Conservation (phyloP, 2,329 filamentous ascomycete genomes). For the Epichloe aotearoae region DNA sequence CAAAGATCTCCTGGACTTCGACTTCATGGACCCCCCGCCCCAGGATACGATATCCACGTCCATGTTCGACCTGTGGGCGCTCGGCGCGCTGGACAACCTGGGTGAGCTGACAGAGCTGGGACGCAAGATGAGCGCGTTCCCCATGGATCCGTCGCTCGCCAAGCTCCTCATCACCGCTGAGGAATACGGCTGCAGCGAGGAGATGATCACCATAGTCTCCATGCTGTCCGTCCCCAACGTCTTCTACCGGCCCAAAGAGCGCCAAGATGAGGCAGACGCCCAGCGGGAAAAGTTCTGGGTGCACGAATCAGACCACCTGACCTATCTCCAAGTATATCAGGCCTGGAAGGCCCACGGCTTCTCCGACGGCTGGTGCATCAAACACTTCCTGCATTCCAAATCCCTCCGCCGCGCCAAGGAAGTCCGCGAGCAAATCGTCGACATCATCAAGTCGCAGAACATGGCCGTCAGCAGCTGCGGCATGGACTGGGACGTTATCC, state of each 20-base stretch:
- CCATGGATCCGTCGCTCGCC: constrained; percentile 91
- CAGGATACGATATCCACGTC: constrained; percentile 97
- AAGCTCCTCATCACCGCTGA: constrained; percentile 89
- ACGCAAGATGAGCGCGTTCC: constrained; percentile 89
- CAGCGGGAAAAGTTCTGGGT: constrained; percentile 98
- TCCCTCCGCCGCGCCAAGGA: constrained; percentile 83
- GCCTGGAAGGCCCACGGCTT: constrained; percentile 90
- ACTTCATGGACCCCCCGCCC: constrained; percentile 97
- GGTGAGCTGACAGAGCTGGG: constrained; percentile 83
- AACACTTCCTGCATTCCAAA: constrained; percentile 93
- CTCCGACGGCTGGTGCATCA: constrained; percentile 82
- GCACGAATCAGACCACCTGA: constrained; percentile 91
- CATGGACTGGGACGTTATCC: constrained; percentile 92
- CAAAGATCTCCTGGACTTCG: constrained; percentile 86
- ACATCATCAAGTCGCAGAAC: constrained; percentile 90
- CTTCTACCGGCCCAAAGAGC: constrained; percentile 93
- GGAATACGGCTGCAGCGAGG: constrained; percentile 85
- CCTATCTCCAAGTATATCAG: constrained; percentile 86
- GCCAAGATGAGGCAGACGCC: constrained; percentile 89
- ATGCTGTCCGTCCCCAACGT: constrained; percentile 96
- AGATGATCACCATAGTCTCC: constrained; percentile 95
- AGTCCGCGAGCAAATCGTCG: constrained; percentile 81
- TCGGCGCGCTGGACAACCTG: constrained; percentile 86
- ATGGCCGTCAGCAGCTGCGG: constrained; percentile 81
- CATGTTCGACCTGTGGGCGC: constrained; percentile 92